phyloP scores from a whole-genome alignment of 371 early-diverging fungal species.

The Encephalitozoon cuniculi region DNA sequence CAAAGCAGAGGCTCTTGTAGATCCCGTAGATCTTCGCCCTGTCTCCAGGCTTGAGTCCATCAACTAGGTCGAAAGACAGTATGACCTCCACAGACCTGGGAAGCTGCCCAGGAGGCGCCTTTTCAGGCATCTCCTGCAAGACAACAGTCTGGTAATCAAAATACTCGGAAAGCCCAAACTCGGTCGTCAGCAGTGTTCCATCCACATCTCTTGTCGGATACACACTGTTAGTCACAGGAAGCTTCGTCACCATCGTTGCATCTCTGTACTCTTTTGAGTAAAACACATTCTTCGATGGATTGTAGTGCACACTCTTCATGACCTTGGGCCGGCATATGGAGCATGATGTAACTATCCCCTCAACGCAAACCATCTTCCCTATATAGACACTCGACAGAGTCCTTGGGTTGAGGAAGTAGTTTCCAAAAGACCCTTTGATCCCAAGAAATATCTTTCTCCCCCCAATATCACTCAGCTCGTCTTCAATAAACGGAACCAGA shows the following conservation, averaged over 20 bases:
- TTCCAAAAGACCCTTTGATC: slow-evolving; percentile 83
- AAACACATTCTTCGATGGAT: slow-evolving; percentile 71
- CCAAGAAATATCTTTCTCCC: slow-evolving; percentile 62
- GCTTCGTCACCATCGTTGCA: slow-evolving; percentile 64
- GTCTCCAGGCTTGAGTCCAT: slow-evolving; percentile 92
- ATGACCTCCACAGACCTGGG: slow-evolving; percentile 91
- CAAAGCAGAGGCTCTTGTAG: slow-evolving; percentile 73
- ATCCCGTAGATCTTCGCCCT: slow-evolving; percentile 85
- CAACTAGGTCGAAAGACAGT: slow-evolving; percentile 88
- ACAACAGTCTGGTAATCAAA: slow-evolving; percentile 84
- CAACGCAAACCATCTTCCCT: slow-evolving; percentile 80
- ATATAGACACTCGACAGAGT: slow-evolving; percentile 72
- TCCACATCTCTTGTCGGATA: slow-evolving; percentile 67
- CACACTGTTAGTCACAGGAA: slow-evolving; percentile 66
- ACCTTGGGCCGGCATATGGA: slow-evolving; percentile 93
- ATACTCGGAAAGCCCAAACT: slow-evolving; percentile 84
- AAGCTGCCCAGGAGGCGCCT: slow-evolving; percentile 87
- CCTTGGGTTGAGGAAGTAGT: slow-evolving; percentile 76
- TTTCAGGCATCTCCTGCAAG: slow-evolving; percentile 98
- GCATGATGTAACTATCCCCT: slow-evolving; percentile 95
- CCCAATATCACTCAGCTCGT: slow-evolving; percentile 26
- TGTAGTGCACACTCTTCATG: slow-evolving; percentile 79
- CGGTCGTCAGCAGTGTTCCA: slow-evolving; percentile 77
- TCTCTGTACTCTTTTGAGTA: slow-evolving; percentile 80
- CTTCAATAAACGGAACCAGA: slow-evolving; percentile 57